phyloP scores from a whole-genome alignment of 805 yeast genomes.

The Candida nemodendra region DNA sequence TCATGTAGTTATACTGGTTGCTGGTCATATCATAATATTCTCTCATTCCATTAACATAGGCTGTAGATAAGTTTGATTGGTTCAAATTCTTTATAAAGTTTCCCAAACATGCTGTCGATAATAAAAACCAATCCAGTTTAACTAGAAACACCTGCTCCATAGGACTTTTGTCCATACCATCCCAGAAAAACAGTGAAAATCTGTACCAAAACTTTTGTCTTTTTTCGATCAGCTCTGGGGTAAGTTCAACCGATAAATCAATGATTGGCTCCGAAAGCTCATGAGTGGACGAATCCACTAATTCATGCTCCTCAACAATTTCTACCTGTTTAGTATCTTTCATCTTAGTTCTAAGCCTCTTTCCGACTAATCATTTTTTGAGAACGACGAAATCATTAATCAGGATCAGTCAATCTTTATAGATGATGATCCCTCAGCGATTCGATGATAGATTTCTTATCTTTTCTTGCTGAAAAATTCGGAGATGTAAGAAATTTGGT shows the following conservation, averaged over 20 bases:
- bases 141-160: constrained; percentile 37
- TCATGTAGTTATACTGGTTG: constrained; percentile 45
- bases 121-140: constrained; percentile 52
- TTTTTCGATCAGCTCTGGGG: constrained; percentile 8
- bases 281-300: no score
- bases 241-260: constrained; percentile 9
- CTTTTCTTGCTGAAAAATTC: no score
- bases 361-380: no score
- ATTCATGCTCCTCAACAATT: no score
- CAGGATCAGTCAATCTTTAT: no score
- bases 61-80: constrained; percentile 56
- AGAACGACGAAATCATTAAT: no score
- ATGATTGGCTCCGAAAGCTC: no score
- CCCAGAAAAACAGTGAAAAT: constrained; percentile 23
- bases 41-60: constrained; percentile 63
- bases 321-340: no score
- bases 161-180: constrained; percentile 36
- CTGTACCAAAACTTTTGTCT: constrained; percentile 11
- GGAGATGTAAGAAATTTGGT: no score
- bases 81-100: constrained; percentile 69
- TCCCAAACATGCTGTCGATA: constrained; percentile 49
- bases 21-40: constrained; percentile 55
- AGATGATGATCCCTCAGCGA: no score
- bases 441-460: no score
- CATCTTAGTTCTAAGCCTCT: no score